A percentile compares a stretch with the other conserved stretches of the same genome.
Evolutionary conservation across 2,329 filamentous ascomycete species (phyloP).

Genomic region (Emmonsiellopsis sp.): DNA sequence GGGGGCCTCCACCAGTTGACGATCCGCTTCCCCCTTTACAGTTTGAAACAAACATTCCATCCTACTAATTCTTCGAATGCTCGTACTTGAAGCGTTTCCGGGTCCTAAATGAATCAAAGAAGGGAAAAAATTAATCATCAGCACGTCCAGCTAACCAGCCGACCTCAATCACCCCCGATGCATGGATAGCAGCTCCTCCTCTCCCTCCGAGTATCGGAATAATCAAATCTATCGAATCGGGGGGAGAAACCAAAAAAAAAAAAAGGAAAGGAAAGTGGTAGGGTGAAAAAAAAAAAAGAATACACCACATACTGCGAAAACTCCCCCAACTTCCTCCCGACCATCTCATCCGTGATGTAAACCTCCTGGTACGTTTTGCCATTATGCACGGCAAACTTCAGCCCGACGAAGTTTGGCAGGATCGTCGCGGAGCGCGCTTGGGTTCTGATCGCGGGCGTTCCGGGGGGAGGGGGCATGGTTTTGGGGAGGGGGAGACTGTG

Average conservation of each 20-base stretch:
- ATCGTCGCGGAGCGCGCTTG: constrained; percentile 83
- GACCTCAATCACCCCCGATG: too few species aligned
- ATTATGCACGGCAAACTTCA: constrained; percentile 86
- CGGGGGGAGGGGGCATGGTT: constrained; percentile 46
- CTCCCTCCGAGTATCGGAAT: too few species aligned
- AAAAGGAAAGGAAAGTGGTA: not conserved
- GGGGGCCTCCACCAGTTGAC: too few species aligned
- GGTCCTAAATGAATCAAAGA: constrained; percentile 39
- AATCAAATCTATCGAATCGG: too few species aligned
- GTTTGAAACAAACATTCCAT: not conserved
- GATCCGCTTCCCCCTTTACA: too few species aligned
- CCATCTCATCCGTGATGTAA: constrained; percentile 87
- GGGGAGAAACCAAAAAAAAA: too few species aligned
- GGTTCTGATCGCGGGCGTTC: constrained; percentile 65
- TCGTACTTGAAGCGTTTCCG: constrained; percentile 60
- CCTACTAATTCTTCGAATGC: constrained; percentile 52
- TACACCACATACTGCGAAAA: constrained; percentile 64
- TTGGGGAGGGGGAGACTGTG: constrained; percentile 32
- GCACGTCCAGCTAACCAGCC: too few species aligned
- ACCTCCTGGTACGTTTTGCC: constrained; percentile 80
- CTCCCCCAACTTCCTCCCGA: constrained; percentile 88
- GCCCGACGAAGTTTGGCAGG: constrained; percentile 80
- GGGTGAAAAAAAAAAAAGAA: not conserved
- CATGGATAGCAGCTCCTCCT: too few species aligned
- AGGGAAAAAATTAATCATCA: constrained; percentile 27